phyloP scores from a whole-genome alignment of 2,329 filamentous ascomycete genomes.

The Pseudopithomyces chartarum region DNA sequence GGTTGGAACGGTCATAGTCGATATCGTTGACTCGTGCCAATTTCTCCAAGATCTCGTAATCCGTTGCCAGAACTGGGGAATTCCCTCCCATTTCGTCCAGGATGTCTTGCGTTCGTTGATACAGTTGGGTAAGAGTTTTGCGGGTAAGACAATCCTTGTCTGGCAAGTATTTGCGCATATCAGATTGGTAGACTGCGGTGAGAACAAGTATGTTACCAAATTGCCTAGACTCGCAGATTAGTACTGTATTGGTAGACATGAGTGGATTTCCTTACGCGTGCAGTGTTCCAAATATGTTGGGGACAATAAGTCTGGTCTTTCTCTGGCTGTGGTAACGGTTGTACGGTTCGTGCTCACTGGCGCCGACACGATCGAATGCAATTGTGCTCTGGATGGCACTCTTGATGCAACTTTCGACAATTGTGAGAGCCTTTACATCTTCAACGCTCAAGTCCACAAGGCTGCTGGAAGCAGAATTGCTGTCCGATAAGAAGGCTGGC shows the following conservation, averaged over 20 bases:
- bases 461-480: slow-evolving; percentile 58
- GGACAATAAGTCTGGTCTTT: slow-evolving; percentile 74
- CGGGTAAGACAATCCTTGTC: slow-evolving; percentile 29
- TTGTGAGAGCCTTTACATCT: slow-evolving; percentile 30
- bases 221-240: slow-evolving; percentile 65
- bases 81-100: slow-evolving; percentile 71
- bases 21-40: slow-evolving; percentile 16
- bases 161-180: slow-evolving; percentile 39
- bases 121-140: slow-evolving; percentile 28
- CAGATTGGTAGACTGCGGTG: slow-evolving; percentile 75
- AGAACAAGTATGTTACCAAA: slow-evolving; percentile 96
- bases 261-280: slow-evolving; percentile 75
- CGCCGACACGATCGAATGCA: slow-evolving; percentile 72
- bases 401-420: slow-evolving; percentile 39
- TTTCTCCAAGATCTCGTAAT: slow-evolving; percentile 72
- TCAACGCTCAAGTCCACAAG: slow-evolving; percentile 33
- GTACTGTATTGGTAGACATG: slow-evolving; percentile 25
- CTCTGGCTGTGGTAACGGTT: slow-evolving; percentile 60
- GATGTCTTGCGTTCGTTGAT: slow-evolving; percentile 70
- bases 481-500: slow-evolving; percentile 35
- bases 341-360: slow-evolving; percentile 27
- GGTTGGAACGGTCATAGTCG: background rate
- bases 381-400: slow-evolving; percentile 84
- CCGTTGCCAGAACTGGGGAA: slow-evolving; percentile 74
- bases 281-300: slow-evolving; percentile 94